Evolutionary conservation across 129 eudicot genomes (phyloP).

Genomic region (Centella asiatica): DNA sequence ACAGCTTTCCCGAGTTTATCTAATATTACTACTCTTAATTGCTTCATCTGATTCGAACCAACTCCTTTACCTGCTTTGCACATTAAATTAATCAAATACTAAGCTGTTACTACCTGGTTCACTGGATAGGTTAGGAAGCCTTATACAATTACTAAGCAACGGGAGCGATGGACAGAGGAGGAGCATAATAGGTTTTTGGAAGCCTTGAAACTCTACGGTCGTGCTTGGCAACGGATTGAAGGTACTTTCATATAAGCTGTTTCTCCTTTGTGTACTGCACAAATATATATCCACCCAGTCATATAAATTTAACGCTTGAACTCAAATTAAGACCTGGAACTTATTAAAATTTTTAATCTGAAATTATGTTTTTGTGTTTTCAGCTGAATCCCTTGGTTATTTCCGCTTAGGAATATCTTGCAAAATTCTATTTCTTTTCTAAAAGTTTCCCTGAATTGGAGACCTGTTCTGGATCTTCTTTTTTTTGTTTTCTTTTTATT

Average conservation of each 20-base stretch:
- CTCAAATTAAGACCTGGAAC: neutral
- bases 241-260: conserved; percentile 27
- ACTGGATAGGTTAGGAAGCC: conserved; percentile 72
- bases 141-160: conserved; percentile 95
- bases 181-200: conserved; percentile 92
- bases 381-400: conserved; percentile 13
- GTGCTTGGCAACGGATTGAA: conserved; percentile 99
- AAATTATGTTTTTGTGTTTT: conserved; percentile 14
- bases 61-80: neutral
- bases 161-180: conserved; percentile 98
- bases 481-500: conserved; percentile 23
- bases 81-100: neutral
- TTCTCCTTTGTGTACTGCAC: neutral
- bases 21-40: too few relatives aligned
- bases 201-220: conserved; percentile 92
- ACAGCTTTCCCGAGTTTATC: too few relatives aligned
- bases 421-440: conserved; percentile 8
- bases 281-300: neutral
- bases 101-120: neutral
- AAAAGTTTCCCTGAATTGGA: conserved; percentile 19
- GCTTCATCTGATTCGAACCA: too few relatives aligned
- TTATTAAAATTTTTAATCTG: conserved; percentile 6
- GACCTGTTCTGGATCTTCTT: conserved; percentile 31
- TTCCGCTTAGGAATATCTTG: conserved; percentile 10
- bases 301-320: neutral